Base-by-base conservation (phyloP, 345 rosid genomes). In the Citropsis articulata region DNA sequence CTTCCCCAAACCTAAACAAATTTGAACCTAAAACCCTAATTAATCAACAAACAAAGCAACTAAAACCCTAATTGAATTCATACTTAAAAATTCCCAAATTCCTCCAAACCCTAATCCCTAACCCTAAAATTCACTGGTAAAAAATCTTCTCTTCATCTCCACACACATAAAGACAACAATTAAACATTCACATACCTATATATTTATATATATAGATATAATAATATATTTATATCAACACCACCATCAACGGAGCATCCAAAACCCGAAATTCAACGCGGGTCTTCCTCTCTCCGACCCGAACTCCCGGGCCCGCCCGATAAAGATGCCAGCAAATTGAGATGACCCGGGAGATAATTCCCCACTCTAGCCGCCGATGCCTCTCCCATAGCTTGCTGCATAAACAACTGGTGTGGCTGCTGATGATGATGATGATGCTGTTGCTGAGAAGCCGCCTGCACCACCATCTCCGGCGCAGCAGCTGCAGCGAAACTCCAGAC, bases 311-410 rank as follows among this genome's bases (percentile, higher is more conserved):
- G 84, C 50, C 94, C 94, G 78, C 93, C 92, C 9, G 97, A 91
- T 69, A 93, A 90, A 27, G 96, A 89, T n/a, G 98, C 96, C 80
- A 93, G 85, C 83, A 93, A 85, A 82, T 93, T 93, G 33, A 93
- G 88, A 83, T 93, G 98, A 10, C 98, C 94, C 5, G 98, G 98
- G 53, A 91, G 89, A 84, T 90, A 91, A 82, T 90, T 91, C 24
- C 93, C 96, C 9, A 90, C 89, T 77, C 95, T 84, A 24, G 98
- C 95, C 13, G 98, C 98, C 22, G 98, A 96, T 38, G 98, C 98
- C 84, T 97, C 99, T 63, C 99, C 98, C 81, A 94, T 90, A 8
- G 92, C 91, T 31, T 88, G 91, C 35, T 89, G 98, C 60, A 88
- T 75, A 27, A 90, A 71, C 1, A 86, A 73, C 6, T 90, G 88